Evolutionary conservation across 176 grass and related monocot genomes (phyloP).

Genomic region (Carex cristatella): DNA sequence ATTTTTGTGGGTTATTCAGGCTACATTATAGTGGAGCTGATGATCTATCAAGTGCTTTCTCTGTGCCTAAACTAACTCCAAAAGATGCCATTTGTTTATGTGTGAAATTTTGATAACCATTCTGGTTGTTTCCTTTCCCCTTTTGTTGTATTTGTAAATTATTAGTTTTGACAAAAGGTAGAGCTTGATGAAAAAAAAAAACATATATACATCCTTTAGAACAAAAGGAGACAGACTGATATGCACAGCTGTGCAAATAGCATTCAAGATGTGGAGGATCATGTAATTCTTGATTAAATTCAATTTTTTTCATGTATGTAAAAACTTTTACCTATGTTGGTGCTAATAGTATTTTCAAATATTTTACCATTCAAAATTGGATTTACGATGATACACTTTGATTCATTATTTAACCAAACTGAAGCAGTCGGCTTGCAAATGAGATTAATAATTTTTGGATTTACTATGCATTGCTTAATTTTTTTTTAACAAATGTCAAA

Average conservation of each 20-base stretch:
- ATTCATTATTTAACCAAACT: neutral
- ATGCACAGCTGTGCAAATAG: neutral
- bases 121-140: neutral
- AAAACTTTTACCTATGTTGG: neutral
- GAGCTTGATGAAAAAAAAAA: neutral
- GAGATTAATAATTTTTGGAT: neutral
- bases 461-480: neutral
- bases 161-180: neutral
- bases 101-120: constrained; percentile 13
- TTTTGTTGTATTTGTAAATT: constrained; percentile 8
- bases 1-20: constrained; percentile 26
- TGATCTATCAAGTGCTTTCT: neutral
- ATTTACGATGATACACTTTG: no score
- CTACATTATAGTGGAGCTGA: constrained; percentile 47
- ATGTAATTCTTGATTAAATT: neutral
- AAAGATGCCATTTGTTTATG: constrained; percentile 12
- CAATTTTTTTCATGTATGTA: neutral
- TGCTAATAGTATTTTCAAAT: no score
- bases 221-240: neutral
- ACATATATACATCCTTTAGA: neutral
- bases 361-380: no score
- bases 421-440: neutral
- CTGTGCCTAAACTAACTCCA: constrained; percentile 5
- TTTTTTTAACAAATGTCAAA: neutral
- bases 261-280: neutral